Evolutionary conservation across 2,329 filamentous ascomycete genomes (phyloP).

Genomic region (Coniosporium uncinatum): DNA sequence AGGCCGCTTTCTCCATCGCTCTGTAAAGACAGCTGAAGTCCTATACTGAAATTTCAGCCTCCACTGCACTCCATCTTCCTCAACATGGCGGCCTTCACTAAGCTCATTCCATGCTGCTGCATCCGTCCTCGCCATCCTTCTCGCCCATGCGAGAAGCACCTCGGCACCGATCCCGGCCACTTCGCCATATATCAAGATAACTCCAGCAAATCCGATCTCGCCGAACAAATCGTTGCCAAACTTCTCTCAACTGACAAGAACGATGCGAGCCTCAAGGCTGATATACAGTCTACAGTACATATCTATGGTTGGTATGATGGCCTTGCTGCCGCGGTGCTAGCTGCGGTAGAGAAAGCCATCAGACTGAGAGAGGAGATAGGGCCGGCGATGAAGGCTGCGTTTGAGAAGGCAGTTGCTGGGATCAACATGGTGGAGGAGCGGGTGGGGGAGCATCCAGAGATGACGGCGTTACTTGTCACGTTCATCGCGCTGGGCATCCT

Average conservation of each 20-base stretch:
- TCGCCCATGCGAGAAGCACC: too few relatives aligned
- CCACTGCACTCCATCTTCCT: too few relatives aligned
- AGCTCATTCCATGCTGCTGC: too few relatives aligned
- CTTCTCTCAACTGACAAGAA: slow-evolving; percentile 6
- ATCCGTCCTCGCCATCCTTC: too few relatives aligned
- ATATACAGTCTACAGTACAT: slow-evolving; percentile 3
- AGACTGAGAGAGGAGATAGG: slow-evolving; percentile 1
- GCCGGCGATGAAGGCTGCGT: slow-evolving; percentile 4
- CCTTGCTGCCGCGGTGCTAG: slow-evolving; percentile 5
- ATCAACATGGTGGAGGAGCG: slow-evolving; percentile 1
- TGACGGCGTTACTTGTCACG: slow-evolving; percentile 3
- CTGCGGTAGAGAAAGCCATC: slow-evolving; percentile 2
- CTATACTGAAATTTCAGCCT: too few relatives aligned
- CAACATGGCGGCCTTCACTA: too few relatives aligned
- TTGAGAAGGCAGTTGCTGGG: slow-evolving; percentile 3
- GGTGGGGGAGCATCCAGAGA: slow-evolving; percentile 4
- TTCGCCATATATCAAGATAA: too few relatives aligned
- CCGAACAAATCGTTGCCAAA: too few relatives aligned
- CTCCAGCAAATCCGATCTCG: too few relatives aligned
- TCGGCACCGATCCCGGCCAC: too few relatives aligned
- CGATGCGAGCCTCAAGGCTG: slow-evolving; percentile 2
- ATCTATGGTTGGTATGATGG: slow-evolving; percentile 5
- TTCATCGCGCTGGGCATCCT: slow-evolving; percentile 5
- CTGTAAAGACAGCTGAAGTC: too few relatives aligned
- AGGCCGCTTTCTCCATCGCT: too few relatives aligned